Base-by-base conservation (phyloP, 2,329 filamentous ascomycete genomes). In the Phaeomoniella chlamydospora region DNA sequence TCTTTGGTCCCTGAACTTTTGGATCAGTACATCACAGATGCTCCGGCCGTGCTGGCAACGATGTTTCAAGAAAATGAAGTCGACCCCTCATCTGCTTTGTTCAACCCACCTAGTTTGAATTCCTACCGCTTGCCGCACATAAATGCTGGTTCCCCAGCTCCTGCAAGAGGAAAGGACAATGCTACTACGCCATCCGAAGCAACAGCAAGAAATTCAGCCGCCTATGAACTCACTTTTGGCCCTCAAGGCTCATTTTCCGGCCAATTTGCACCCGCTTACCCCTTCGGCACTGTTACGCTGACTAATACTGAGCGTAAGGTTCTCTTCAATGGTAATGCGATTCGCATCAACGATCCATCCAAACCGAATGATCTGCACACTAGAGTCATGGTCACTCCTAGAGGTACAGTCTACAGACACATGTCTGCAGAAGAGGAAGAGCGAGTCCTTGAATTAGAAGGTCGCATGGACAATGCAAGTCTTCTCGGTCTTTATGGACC, bases 391-490 rank as follows among this genome's bases (percentile, higher is more conserved):
- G 58, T 66, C 36, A 65, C 57, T 9, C 62, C 64, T 10, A 52
- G 55, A 15, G 62, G 63, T 2, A 58, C 54, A 36, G 54, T 65
- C 3, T 47, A 66, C 15, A 56, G 57, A 31, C 61, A 65, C 42
- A 45, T 67, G 10, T 57, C 56, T 3, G 42, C 49, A 2, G 59
- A 62, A n/a, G 63, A 67, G 44, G 61, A 63, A 40, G 55, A 62
- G 13, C 55, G 54, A 15, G 61, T 64, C 30, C 49, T 67, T 2
- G 53, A 53, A n/a, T 48, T 67, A 4, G 60, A 65, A 42, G 59
- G 58, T 39, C 52, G 48, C 36, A 47, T 55, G 4, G 41, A 46
- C 4, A 39, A 47, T 26, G 22, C 6, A 6, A 26, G 22, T 26
- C 22, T 26, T 26, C 14, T 43, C 48, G 9, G 56, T 56, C 39